Evolutionary conservation across 148 eudicot genomes (phyloP), one percentile per base, ranked within the genome.

Genomic region (Heliamphora exappendiculata): DNA sequence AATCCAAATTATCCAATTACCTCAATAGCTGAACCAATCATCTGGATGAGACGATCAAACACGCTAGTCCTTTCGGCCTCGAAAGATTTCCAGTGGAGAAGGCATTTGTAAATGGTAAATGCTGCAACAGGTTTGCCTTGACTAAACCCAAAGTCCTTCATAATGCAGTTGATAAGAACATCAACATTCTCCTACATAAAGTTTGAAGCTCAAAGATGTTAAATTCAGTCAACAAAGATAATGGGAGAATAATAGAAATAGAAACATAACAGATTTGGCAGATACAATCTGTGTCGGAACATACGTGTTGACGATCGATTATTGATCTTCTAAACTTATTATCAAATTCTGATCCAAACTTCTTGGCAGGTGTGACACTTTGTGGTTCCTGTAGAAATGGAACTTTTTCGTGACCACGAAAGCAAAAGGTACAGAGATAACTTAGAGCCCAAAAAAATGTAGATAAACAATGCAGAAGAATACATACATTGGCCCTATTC

Each of bases 61-160:
- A 93, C 97, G 57, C 97, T 95, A 72, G 99, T 95, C 76, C 88
- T 86, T 81, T 95, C 99, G 5, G 97, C 96, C 90, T 95, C 99
- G 87, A 95, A 95, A 70, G 97, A 95, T 86, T 93, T 95, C 99
- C 99, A 95, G 59, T 93, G 93, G 70, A 93, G 82, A 77, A 95
- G 97, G 75, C 97, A 95, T 83, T 93, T 95, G 81, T 91, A 95
- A 49, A 93, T 95, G 36, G 97, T 92, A 82, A 85, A 91, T 55
- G 99, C 99, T 42, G 99, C 97, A 68, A 91, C 94, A 66, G 99
- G 99, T 81, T 89, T 92, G 67, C 97, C 97, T 69, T 95, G 97
- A 81, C 89, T 92, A 73, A 88, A 95, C 68, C 99, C 99, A 76
- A 90, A 80, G 71, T 92, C 90, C 83, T 92, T 88, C 71, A 75